Conservation (phyloP, 140 eudicot species). For the Anethum foeniculum region DNA sequence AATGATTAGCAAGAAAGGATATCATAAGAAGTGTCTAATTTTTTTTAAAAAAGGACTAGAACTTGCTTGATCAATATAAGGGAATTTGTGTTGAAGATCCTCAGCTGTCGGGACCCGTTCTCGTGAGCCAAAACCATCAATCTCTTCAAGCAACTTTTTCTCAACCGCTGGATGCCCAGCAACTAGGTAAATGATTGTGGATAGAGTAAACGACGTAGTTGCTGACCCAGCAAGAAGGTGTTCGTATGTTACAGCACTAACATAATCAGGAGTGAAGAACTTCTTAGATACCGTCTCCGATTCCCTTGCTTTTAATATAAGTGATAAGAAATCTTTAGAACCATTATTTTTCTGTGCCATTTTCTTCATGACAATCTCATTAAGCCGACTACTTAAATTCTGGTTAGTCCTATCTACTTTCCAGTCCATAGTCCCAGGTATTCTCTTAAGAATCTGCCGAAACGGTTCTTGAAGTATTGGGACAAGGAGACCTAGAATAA, state of each 20-base stretch:
- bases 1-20: background rate
- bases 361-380: constrained; percentile 50
- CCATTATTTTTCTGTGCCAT: constrained; percentile 32
- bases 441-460: constrained; percentile 69
- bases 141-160: constrained; percentile 65
- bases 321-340: constrained; percentile 69
- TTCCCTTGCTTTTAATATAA: constrained; percentile 62
- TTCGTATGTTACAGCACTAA: constrained; percentile 78
- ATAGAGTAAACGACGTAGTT: constrained; percentile 77
- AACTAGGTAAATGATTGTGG: constrained; percentile 55
- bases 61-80: constrained; percentile 75
- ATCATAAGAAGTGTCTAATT: no score
- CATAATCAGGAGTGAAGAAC: constrained; percentile 60
- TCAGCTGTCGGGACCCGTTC: constrained; percentile 61
- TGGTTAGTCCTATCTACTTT: constrained; percentile 57
- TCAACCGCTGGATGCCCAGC: constrained; percentile 78
- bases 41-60: background rate
- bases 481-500: constrained; percentile 69
- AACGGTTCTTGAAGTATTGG: constrained; percentile 88
- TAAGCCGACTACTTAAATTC: constrained; percentile 46
- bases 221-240: constrained; percentile 93
- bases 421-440: constrained; percentile 82
- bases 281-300: constrained; percentile 38
- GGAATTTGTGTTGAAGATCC: constrained; percentile 74
- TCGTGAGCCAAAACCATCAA: constrained; percentile 64